Conservation (phyloP, 768 basidiomycete species). For the Sarcomyxa edulis region DNA sequence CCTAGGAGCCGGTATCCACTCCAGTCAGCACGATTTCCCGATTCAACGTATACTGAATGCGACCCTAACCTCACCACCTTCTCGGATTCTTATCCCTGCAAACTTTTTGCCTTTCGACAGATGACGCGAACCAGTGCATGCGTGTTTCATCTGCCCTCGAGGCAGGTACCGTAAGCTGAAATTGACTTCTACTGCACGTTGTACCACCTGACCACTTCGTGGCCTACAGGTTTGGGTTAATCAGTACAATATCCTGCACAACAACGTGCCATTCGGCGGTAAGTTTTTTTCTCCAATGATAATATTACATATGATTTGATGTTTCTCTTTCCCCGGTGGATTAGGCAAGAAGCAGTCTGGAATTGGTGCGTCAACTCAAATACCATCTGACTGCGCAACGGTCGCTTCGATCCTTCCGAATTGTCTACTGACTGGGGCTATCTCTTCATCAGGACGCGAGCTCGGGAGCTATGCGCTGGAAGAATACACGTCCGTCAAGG, state of each 20-base stretch:
- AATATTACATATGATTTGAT: too few relatives aligned
- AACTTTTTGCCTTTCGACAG: slow-evolving; percentile 25
- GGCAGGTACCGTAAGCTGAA: slow-evolving; percentile 71
- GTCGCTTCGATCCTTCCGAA: slow-evolving; percentile 1
- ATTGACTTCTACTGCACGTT: slow-evolving; percentile 4
- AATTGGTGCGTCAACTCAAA: slow-evolving; percentile 65
- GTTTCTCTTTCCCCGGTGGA: too few relatives aligned
- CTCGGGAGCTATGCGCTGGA: slow-evolving; percentile 81
- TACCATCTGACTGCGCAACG: slow-evolving; percentile 2
- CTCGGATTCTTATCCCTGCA: slow-evolving; percentile 9
- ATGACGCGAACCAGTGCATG: slow-evolving; percentile 85
- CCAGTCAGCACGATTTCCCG: slow-evolving; percentile 48
- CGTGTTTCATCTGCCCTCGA: slow-evolving; percentile 81
- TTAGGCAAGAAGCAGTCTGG: slow-evolving; percentile 94
- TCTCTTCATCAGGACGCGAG: slow-evolving; percentile 60
- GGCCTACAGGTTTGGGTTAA: slow-evolving; percentile 79
- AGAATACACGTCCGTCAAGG: slow-evolving; percentile 79
- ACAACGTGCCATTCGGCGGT: slow-evolving; percentile 93
- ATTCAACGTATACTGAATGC: slow-evolving; percentile 1
- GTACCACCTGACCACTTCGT: slow-evolving; percentile 3
- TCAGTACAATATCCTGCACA: slow-evolving; percentile 77
- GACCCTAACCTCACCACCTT: background rate
- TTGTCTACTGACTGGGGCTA: slow-evolving; percentile 1
- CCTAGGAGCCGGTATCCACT: slow-evolving; percentile 88
- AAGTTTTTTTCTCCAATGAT: too few relatives aligned